Percentiles rank a stretch among this genome's conserved stretches.
Evolutionary conservation across 2,329 filamentous ascomycete species (phyloP).

Genomic region (Hypoxylon sp.): DNA sequence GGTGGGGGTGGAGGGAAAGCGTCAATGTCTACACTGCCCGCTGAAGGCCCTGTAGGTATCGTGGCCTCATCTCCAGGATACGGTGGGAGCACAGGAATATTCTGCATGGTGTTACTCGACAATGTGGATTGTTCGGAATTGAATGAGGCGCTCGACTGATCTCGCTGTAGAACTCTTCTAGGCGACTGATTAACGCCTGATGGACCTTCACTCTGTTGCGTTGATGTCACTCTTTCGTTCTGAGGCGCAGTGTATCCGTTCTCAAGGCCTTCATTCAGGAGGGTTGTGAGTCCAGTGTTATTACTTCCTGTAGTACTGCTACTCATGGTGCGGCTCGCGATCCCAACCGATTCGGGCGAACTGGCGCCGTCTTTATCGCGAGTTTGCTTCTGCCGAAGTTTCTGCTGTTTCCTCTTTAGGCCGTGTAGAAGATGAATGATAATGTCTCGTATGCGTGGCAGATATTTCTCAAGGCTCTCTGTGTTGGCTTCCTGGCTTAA

Average conservation of each 20-base stretch:
- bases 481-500: conserved; percentile 96
- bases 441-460: conserved; percentile 96
- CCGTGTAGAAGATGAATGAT: conserved; percentile 98
- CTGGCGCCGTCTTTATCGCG: conserved; percentile 67
- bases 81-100: conserved; percentile 79
- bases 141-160: conserved; percentile 67
- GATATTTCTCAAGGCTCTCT: conserved; percentile 91
- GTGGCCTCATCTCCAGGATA: conserved; percentile 75
- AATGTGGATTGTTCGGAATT: conserved; percentile 75
- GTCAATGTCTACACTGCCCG: conserved; percentile 70
- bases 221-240: conserved; percentile 52
- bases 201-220: conserved; percentile 43
- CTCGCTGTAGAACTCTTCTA: conserved; percentile 65
- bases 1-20: conserved; percentile 81
- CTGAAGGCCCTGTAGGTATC: conserved; percentile 62
- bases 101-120: conserved; percentile 83
- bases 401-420: conserved; percentile 96
- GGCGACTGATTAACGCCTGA: conserved; percentile 60
- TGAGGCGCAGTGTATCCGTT: conserved; percentile 64
- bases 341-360: conserved; percentile 55
- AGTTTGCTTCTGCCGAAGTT: conserved; percentile 76
- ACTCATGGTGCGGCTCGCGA: conserved; percentile 69
- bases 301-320: conserved; percentile 71
- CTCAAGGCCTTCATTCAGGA: conserved; percentile 73
- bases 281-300: conserved; percentile 70